Evolutionary conservation across 106 monocot genomes (phyloP).

Genomic region (Xerophyta viscosa): DNA sequence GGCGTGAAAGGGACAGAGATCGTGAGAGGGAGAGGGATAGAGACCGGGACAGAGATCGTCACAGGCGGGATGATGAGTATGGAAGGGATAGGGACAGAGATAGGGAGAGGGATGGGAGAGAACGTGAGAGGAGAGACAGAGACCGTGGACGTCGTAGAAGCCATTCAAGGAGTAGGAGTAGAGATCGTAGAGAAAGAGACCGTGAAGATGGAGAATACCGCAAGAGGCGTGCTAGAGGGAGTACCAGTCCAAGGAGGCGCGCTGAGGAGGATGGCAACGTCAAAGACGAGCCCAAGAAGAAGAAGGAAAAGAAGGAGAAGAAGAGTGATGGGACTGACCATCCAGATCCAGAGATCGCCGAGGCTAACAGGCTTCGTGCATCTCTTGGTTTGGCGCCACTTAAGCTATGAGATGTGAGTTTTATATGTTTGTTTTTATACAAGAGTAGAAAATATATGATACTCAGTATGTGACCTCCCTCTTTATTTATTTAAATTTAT

Average conservation of each 20-base stretch:
- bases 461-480: too few species aligned
- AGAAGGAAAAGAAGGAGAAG: slow-evolving; percentile 72
- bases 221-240: slow-evolving; percentile 52
- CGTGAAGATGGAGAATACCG: slow-evolving; percentile 62
- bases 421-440: too few species aligned
- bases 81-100: slow-evolving; percentile 52
- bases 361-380: slow-evolving; percentile 76
- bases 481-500: too few species aligned
- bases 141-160: slow-evolving; percentile 59
- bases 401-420: slow-evolving; percentile 38
- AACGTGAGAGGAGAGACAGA: slow-evolving; percentile 70
- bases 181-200: slow-evolving; percentile 65
- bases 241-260: slow-evolving; percentile 39
- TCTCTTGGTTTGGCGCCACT: slow-evolving; percentile 75
- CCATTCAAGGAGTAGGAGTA: slow-evolving; percentile 77
- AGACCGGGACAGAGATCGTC: slow-evolving; percentile 46
- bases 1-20: slow-evolving; percentile 36
- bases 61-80: slow-evolving; percentile 32
- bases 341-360: slow-evolving; percentile 84
- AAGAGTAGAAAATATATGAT: too few species aligned
- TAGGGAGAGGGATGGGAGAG: slow-evolving; percentile 66
- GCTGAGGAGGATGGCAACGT: slow-evolving; percentile 15
- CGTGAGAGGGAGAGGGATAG: slow-evolving; percentile 45
- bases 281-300: slow-evolving; percentile 44
- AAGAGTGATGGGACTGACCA: slow-evolving; percentile 85